phyloP scores from a whole-genome alignment of 108 stramenopile species.

The Aurantiochytrium sp. region DNA sequence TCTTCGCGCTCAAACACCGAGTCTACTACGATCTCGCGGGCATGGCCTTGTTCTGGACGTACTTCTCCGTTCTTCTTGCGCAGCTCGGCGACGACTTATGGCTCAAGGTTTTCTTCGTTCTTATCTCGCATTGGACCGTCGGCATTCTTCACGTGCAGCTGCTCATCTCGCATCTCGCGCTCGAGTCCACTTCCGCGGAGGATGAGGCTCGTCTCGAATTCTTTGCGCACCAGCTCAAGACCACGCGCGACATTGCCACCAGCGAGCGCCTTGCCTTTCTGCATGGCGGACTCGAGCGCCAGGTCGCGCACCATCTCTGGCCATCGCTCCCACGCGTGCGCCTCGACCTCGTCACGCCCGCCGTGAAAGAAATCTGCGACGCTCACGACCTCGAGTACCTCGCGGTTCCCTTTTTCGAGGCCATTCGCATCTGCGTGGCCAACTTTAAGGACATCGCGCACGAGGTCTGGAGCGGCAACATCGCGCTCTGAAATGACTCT shows the following conservation, averaged over 20 bases:
- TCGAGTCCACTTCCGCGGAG: not conserved
- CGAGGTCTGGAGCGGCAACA: not conserved
- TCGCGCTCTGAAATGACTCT: not conserved
- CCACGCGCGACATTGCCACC: not conserved
- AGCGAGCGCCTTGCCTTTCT: not conserved
- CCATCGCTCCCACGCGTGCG: not conserved
- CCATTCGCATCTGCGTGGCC: constrained; percentile 43
- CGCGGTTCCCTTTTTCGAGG: constrained; percentile 56
- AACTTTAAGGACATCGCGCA: not conserved
- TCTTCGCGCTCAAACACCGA: not conserved
- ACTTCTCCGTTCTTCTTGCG: not conserved
- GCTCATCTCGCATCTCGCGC: constrained; percentile 20
- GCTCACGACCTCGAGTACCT: constrained; percentile 67
- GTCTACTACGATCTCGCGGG: constrained; percentile 21
- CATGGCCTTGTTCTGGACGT: constrained; percentile 31
- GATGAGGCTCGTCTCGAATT: constrained; percentile 13
- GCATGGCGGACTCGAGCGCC: constrained; percentile 27
- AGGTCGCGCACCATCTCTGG: constrained; percentile 19
- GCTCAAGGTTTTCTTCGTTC: not conserved
- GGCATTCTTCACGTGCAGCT: constrained; percentile 41
- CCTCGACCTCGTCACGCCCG: constrained; percentile 53
- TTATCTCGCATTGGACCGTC: not conserved
- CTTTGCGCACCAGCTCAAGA: constrained; percentile 19
- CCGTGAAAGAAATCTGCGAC: constrained; percentile 53
- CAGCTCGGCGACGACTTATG: not conserved